A percentile compares a stretch with the other conserved stretches of the same genome.
phyloP scores from a whole-genome alignment of 2,329 filamentous ascomycete species.

The Ramularia endophylla region DNA sequence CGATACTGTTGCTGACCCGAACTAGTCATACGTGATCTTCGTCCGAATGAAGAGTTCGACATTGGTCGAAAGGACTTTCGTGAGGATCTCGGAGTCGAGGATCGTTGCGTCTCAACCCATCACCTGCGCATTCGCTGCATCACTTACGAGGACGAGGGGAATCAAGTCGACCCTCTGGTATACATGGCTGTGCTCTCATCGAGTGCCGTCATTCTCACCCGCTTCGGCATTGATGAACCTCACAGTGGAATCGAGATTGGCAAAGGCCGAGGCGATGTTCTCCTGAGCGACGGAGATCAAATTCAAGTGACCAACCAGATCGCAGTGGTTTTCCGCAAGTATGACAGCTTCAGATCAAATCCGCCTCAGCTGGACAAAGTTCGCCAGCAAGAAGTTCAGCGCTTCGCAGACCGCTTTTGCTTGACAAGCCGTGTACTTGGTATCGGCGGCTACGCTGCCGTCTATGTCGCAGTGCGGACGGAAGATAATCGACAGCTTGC shows the following conservation, averaged over 20 bases:
- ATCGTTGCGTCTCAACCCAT: constrained; percentile 38
- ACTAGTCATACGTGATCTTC: not conserved
- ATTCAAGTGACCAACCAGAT: constrained; percentile 30
- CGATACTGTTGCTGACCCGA: too few relatives aligned
- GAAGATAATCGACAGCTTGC: constrained; percentile 55
- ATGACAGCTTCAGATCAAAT: not conserved
- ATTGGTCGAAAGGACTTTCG: constrained; percentile 27
- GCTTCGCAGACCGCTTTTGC: constrained; percentile 44
- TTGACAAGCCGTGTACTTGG: constrained; percentile 50
- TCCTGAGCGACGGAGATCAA: constrained; percentile 41
- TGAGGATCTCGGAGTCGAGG: constrained; percentile 20
- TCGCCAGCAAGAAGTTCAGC: constrained; percentile 17
- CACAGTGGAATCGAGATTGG: constrained; percentile 23
- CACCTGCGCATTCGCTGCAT: constrained; percentile 45
- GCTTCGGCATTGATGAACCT: constrained; percentile 23
- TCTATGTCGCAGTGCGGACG: constrained; percentile 51
- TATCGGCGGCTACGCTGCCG: constrained; percentile 47
- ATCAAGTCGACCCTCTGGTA: constrained; percentile 38
- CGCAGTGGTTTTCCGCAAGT: constrained; percentile 22
- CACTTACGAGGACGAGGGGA: constrained; percentile 32
- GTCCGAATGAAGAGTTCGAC: constrained; percentile 21
- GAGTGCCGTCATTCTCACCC: constrained; percentile 37
- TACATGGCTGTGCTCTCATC: constrained; percentile 43
- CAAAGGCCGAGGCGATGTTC: constrained; percentile 31
- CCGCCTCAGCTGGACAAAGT: constrained; percentile 4